Base-by-base conservation (phyloP, 2,329 filamentous ascomycete species). In the Calonectria montana region DNA sequence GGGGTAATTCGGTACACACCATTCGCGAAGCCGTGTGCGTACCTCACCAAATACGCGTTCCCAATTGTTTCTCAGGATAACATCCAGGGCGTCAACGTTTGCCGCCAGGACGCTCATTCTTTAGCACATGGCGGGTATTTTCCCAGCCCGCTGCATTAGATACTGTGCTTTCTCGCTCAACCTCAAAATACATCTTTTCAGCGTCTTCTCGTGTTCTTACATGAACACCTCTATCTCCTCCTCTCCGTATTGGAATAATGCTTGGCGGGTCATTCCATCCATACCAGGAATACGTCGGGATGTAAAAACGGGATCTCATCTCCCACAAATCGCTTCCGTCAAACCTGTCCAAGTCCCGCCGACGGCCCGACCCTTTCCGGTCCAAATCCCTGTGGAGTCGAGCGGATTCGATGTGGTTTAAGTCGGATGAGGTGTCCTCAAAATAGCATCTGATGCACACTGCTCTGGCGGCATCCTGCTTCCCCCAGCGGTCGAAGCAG, bases 381-480 rank as follows among this genome's bases (percentile, higher is more conserved):
- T 53, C 43, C 31, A 71, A 18, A 25, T 71, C 64, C 5, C 63
- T 57, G 15, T 15, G 18, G 15, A 71, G 23, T 7, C 65, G 65
- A 21, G 55, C 50, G 5, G 23, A 45, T 57, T 68, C 65, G 39
- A 59, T 21, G 18, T 27, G 18, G 50, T 68, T n/a, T 5, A 23
- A 2, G 27, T 37, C 48, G 3, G 7, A 25, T 0, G 27, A 39
- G 4, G 47, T 47, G 35, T 72, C 50, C 5, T 62, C 59, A 25
- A 69, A 72, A 12, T 39, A 59, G 23, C 70, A 72, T 7, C 16
- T 23, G 10, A n/a, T 41, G 35, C 70, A 70, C 23, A 66, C 37
- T 1, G 18, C 53, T 18, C 70, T 55, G 3, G 53, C 62, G 9
- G 70, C 67, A 43, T 25, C 63, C 15, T 21, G 3, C 15, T 23